Conservation (phyloP, 2,329 filamentous ascomycete species). For the Pseudocercospora cruenta region DNA sequence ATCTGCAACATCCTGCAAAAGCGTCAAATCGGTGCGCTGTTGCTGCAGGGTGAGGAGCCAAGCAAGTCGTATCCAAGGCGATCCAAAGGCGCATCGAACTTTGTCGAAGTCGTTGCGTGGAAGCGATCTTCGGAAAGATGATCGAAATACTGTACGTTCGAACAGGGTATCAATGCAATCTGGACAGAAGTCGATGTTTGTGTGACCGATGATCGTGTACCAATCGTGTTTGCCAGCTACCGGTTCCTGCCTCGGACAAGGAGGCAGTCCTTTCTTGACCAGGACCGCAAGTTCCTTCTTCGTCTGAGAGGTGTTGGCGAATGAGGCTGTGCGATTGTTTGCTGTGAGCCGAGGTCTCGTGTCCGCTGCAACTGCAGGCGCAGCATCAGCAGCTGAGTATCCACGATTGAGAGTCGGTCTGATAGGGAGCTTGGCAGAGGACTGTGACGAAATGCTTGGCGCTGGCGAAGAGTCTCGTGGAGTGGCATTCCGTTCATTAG, state of each 20-base stretch:
- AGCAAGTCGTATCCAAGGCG: conserved; percentile 81
- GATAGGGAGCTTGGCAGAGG: conserved; percentile 11
- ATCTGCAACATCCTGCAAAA: conserved; percentile 71
- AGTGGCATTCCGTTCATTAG: not conserved
- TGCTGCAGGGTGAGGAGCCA: conserved; percentile 80
- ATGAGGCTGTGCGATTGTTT: conserved; percentile 25
- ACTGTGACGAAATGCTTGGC: conserved; percentile 5
- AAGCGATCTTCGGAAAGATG: conserved; percentile 66
- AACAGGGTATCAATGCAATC: conserved; percentile 76
- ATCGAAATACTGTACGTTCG: conserved; percentile 66
- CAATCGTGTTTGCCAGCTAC: conserved; percentile 73
- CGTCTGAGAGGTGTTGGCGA: conserved; percentile 31
- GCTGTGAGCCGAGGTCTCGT: conserved; percentile 8
- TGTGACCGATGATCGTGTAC: conserved; percentile 73
- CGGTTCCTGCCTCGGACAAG: conserved; percentile 69
- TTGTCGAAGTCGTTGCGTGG: conserved; percentile 60
- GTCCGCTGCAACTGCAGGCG: conserved; percentile 5
- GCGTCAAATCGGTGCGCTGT: conserved; percentile 64
- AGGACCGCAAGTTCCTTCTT: conserved; percentile 53
- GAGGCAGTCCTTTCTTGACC: conserved; percentile 55
- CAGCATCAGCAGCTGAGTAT: conserved; percentile 11
- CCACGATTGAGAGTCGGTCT: conserved; percentile 18
- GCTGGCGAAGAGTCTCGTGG: conserved; percentile 10
- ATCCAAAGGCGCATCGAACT: conserved; percentile 77
- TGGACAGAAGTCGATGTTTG: conserved; percentile 79